These are phyloP conservation scores for Porphyra umbilicalis DNA, from an alignment of 31 red algal genomes.

Conservation along the genomic window DNA sequence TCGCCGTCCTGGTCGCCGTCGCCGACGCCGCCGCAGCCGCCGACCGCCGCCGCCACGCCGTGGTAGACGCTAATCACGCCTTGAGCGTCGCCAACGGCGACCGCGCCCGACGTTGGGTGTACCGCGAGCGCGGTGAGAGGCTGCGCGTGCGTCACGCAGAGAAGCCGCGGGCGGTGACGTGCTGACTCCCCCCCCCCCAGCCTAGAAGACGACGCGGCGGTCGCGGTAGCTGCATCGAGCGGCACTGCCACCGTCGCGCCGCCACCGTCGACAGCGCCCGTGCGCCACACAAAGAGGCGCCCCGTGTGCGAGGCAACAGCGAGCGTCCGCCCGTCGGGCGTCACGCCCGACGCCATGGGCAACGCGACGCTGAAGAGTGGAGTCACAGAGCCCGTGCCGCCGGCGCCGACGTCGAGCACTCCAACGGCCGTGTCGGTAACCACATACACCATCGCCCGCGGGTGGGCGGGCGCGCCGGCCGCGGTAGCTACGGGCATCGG, in stretches of 20 bases:
- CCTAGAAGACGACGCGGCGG: not conserved
- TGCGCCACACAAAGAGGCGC: not conserved
- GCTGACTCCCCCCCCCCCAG: not conserved
- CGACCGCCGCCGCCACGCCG: not conserved
- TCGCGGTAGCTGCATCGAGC: not conserved
- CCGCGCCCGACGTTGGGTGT: not conserved
- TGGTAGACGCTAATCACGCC: conserved; percentile 16
- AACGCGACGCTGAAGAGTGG: not conserved
- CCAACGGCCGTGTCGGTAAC: not conserved
- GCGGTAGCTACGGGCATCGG: not conserved
- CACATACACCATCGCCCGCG: not conserved
- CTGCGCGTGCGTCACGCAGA: not conserved
- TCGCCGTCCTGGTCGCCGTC: not conserved
- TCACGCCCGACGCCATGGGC: not conserved
- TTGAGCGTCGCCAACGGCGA: conserved; percentile 6
- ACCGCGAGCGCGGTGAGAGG: conserved; percentile 1
- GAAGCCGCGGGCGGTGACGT: not conserved
- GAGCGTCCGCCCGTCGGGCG: not conserved
- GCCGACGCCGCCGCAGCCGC: not conserved
- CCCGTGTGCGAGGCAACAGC: not conserved
- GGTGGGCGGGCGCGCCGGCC: not conserved
- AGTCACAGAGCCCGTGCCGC: not conserved
- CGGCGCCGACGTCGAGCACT: not conserved
- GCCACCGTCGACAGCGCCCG: not conserved
- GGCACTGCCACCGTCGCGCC: not conserved